Evolutionary conservation across 2,329 filamentous ascomycete species (phyloP), one percentile per base, ranked within the genome.

Genomic region (Chlorencoelia australis): DNA sequence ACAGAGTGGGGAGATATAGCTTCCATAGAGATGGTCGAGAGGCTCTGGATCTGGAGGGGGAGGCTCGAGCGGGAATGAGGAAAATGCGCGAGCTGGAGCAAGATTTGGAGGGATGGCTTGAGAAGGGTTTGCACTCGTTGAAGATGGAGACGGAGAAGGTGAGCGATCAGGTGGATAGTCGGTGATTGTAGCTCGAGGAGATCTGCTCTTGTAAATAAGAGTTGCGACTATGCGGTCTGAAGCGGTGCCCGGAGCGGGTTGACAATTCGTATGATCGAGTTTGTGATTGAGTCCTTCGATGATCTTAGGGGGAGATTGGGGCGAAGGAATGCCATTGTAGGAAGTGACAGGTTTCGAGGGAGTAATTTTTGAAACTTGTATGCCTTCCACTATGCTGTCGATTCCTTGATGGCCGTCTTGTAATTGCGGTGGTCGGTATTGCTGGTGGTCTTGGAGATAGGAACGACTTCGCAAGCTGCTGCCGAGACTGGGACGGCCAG

Each of bases 11-110:
- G 74, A 78, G 52, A 79, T 69, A 50, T 76, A 76, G 14, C 72
- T 75, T 43, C 75, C 75, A 48, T 80, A 80, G 13, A 79, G 66
- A 43, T 77, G 73, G 51, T 80, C 75, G 35, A 79, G 67, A 38
- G 74, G 64, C 58, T 78, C 66, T 48, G 70, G 59, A 52, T 75
- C 67, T 48, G 66, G 59, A 36, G 59, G 45, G 32, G 67, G 65
- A 41, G 74, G 66, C 54, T 79, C 72, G 33, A 78, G 65, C 16
- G 75, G 73, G 49, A 76, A 76, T 44, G 63, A 62, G n/a, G 71
- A 67, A 38, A 69, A 64, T 46, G 70, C 66, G 47, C 65, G 69
- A 32, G 75, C 72, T 7, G 78, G 73, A 13, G 73, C 71, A 51
- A 79, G 60, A 43, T 58, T 58, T 42, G 62, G 43, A 21, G 52